A percentile compares a stretch with the other conserved stretches of the same genome.
Evolutionary conservation across 345 rosid genomes (phyloP).

Genomic region (Rubroshorea leprosula): DNA sequence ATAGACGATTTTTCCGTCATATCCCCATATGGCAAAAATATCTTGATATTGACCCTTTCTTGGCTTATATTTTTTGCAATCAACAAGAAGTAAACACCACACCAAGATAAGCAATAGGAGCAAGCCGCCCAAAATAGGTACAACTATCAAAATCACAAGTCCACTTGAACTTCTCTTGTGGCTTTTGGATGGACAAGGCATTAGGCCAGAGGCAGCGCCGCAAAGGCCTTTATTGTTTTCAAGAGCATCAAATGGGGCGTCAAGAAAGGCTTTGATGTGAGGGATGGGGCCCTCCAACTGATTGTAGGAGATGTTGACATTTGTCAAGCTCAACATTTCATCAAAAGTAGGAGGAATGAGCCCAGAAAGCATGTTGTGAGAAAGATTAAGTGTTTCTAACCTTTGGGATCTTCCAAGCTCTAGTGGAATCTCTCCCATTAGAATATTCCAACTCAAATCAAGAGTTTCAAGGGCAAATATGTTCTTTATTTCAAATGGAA

Average conservation of each 20-base stretch:
- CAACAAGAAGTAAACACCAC: too few relatives aligned
- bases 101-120: too few relatives aligned
- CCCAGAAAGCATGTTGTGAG: conserved; percentile 22
- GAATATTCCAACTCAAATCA: conserved; percentile 25
- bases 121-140: conserved; percentile 1
- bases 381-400: conserved; percentile 11
- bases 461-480: conserved; percentile 4
- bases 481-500: conserved; percentile 16
- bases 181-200: conserved; percentile 13
- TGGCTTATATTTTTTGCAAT: too few relatives aligned
- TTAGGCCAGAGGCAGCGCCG: conserved; percentile 23
- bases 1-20: too few relatives aligned
- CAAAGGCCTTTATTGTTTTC: conserved; percentile 33
- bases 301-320: conserved; percentile 19
- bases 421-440: conserved; percentile 17
- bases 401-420: not conserved
- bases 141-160: not conserved
- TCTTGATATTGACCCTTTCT: too few relatives aligned
- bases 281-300: conserved; percentile 24
- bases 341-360: conserved; percentile 18
- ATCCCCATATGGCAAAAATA: too few relatives aligned
- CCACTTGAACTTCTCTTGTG: not conserved
- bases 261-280: not conserved
- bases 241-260: conserved; percentile 22
- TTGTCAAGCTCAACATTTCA: conserved; percentile 9